Evolutionary conservation across 2,329 filamentous ascomycete genomes (phyloP).

Genomic region (Colletotrichum godetiae): DNA sequence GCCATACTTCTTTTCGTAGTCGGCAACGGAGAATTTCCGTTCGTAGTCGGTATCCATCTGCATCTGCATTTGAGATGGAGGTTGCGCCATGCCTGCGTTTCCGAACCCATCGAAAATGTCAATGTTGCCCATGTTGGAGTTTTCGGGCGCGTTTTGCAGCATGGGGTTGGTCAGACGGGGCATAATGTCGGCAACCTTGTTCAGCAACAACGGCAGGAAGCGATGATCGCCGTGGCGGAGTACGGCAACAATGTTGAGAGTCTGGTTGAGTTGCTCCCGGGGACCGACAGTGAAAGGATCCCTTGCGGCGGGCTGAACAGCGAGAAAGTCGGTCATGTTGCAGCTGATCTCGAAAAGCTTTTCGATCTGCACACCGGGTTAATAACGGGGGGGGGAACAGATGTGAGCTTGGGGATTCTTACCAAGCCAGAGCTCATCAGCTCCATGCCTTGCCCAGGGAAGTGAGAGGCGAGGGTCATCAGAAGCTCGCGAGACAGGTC

Average conservation of each 20-base stretch:
- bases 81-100: slow-evolving; percentile 69
- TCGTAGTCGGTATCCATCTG: slow-evolving; percentile 61
- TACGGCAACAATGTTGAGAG: slow-evolving; percentile 74
- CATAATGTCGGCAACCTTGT: slow-evolving; percentile 79
- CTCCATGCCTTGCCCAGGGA: slow-evolving; percentile 79
- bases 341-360: slow-evolving; percentile 83
- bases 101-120: slow-evolving; percentile 77
- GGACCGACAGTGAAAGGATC: slow-evolving; percentile 75
- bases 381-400: background rate
- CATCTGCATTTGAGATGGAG: slow-evolving; percentile 53
- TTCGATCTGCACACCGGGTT: slow-evolving; percentile 66
- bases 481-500: slow-evolving; percentile 73
- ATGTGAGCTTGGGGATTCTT: slow-evolving; percentile 46
- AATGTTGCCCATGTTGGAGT: slow-evolving; percentile 61
- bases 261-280: slow-evolving; percentile 77
- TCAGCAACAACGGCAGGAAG: slow-evolving; percentile 80
- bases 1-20: slow-evolving; percentile 55
- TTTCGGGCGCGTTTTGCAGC: slow-evolving; percentile 69
- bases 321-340: slow-evolving; percentile 79
- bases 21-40: slow-evolving; percentile 56
- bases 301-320: slow-evolving; percentile 69
- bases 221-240: slow-evolving; percentile 81
- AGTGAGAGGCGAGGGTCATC: slow-evolving; percentile 74
- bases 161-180: slow-evolving; percentile 71
- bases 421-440: slow-evolving; percentile 80